phyloP scores from a whole-genome alignment of 2,329 filamentous ascomycete genomes.

The Immersiporthe knoxdaviesiana region DNA sequence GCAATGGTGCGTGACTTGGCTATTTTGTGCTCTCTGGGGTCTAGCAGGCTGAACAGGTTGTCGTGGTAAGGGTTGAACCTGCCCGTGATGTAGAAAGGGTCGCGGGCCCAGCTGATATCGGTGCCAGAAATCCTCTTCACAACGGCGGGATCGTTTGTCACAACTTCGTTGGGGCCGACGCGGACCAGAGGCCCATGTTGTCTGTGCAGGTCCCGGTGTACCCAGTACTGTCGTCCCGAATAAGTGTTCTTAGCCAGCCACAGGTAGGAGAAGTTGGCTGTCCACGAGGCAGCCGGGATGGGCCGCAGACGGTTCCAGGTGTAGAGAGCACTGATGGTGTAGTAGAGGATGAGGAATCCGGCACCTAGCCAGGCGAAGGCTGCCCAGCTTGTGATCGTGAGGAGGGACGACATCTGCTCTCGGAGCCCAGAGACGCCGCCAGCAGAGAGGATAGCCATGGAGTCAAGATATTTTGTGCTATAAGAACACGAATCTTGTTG shows the following conservation, averaged over 20 bases:
- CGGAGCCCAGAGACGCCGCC: not conserved
- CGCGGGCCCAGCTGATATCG: constrained; percentile 7
- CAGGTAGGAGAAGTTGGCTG: constrained; percentile 40
- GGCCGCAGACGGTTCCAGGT: constrained; percentile 30
- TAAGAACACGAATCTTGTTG: not conserved
- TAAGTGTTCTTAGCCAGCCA: constrained; percentile 35
- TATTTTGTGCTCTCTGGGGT: constrained; percentile 35
- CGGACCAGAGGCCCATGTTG: constrained; percentile 36
- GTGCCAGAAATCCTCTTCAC: constrained; percentile 28
- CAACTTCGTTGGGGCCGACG: constrained; percentile 34
- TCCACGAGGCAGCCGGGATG: constrained; percentile 33
- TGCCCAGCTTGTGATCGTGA: not conserved
- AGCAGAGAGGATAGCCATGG: not conserved
- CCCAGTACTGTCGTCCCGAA: constrained; percentile 34
- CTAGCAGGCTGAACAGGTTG: constrained; percentile 16
- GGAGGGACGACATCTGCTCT: not conserved
- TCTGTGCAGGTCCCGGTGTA: constrained; percentile 32
- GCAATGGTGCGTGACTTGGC: constrained; percentile 31
- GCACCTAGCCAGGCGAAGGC: not conserved
- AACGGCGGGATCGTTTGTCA: constrained; percentile 33
- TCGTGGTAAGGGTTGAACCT: constrained; percentile 19
- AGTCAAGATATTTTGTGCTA: not conserved
- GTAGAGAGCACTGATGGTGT: not conserved
- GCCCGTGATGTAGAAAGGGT: constrained; percentile 13
- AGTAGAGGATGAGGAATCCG: not conserved